These are phyloP conservation scores for Blastobotrys proliferans DNA, from an alignment of 1,139 yeast genomes.

Conservation along the genomic window DNA sequence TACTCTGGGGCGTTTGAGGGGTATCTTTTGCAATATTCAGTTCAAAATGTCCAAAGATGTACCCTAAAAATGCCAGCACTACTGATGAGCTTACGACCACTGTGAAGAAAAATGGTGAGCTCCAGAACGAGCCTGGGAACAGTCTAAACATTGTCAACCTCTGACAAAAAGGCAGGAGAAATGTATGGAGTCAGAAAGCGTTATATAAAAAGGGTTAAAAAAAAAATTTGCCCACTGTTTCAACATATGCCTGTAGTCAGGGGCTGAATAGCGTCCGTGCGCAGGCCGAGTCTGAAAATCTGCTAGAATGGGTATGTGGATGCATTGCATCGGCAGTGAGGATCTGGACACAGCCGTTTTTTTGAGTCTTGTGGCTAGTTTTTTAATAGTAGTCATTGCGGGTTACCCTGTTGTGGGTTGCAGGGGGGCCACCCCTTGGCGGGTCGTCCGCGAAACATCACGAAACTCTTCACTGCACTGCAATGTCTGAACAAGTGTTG, in stretches of 20 bases:
- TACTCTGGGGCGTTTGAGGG: slow-evolving; percentile 24
- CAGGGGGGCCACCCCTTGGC: no score
- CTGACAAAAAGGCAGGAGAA: neutral
- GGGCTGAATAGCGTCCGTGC: no score
- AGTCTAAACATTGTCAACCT: slow-evolving; percentile 6
- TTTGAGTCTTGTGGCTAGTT: neutral
- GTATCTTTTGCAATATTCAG: slow-evolving; percentile 19
- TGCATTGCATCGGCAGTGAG: neutral
- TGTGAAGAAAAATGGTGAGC: slow-evolving; percentile 23
- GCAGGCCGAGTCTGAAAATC: no score
- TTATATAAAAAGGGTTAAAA: no score
- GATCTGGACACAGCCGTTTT: neutral
- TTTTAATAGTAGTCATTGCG: neutral
- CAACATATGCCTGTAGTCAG: no score
- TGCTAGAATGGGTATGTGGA: no score
- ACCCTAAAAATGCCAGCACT: slow-evolving; percentile 30
- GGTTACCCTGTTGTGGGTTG: neutral
- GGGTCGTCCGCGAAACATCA: neutral
- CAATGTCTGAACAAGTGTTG: neutral
- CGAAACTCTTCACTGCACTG: neutral
- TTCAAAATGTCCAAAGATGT: slow-evolving; percentile 32
- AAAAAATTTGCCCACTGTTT: no score
- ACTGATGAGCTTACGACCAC: slow-evolving; percentile 25
- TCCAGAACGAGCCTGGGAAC: slow-evolving; percentile 22
- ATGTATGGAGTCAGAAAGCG: neutral